Conservation (phyloP, 1,284 basidiomycete species). For the Fomitiporia mediterranea region DNA sequence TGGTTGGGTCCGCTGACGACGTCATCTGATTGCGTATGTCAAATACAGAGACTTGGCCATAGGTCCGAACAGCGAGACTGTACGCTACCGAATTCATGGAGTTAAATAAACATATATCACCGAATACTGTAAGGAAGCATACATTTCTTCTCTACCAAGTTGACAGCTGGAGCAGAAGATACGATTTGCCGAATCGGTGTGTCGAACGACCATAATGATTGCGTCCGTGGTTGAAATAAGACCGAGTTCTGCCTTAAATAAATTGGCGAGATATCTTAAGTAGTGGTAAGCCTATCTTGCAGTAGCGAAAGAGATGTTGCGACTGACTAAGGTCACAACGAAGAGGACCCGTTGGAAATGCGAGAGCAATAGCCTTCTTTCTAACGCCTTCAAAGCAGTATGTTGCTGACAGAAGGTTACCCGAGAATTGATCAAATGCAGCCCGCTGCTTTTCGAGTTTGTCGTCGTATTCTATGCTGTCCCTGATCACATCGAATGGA, state of each 20-base stretch:
- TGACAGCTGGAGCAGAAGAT: constrained; percentile 24
- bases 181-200: constrained; percentile 54
- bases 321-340: constrained; percentile 56
- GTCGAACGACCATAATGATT: constrained; percentile 41
- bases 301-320: neutral
- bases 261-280: constrained; percentile 49
- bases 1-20: neutral
- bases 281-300: neutral
- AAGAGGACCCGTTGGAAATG: constrained; percentile 60
- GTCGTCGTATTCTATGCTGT: constrained; percentile 46
- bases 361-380: constrained; percentile 34
- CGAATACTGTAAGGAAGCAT: neutral
- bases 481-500: constrained; percentile 53
- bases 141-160: constrained; percentile 36
- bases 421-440: constrained; percentile 50
- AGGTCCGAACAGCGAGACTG: constrained; percentile 25
- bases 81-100: constrained; percentile 14
- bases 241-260: constrained; percentile 28
- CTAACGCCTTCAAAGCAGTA: constrained; percentile 29
- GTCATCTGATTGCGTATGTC: constrained; percentile 23
- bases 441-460: constrained; percentile 31
- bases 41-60: constrained; percentile 29
- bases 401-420: constrained; percentile 43
- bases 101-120: neutral
- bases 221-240: constrained; percentile 39